phyloP scores from a whole-genome alignment of 257 asterid species.

The Mentha longifolia region DNA sequence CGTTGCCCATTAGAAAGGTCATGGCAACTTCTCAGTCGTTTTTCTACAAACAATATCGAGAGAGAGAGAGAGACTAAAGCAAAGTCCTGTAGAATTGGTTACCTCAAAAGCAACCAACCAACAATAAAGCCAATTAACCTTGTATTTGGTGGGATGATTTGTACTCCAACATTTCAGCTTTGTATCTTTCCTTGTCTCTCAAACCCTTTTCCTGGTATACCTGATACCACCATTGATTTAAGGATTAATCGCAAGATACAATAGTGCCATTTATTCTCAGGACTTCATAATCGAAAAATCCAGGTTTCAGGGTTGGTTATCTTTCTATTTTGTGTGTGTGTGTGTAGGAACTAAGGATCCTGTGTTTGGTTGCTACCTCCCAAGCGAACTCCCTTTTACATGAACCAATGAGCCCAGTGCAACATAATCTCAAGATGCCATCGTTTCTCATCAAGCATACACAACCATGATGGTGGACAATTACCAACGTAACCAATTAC shows the following conservation, averaged over 20 bases:
- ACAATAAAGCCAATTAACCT: slow-evolving; percentile 24
- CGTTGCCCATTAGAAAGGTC: slow-evolving; percentile 12
- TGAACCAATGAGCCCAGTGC: background rate
- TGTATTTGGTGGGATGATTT: slow-evolving; percentile 56
- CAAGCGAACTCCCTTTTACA: background rate
- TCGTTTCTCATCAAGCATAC: background rate
- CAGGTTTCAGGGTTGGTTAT: slow-evolving; percentile 3
- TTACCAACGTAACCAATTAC: background rate
- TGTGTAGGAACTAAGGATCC: background rate
- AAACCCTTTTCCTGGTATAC: slow-evolving; percentile 87
- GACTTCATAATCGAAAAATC: slow-evolving; percentile 7
- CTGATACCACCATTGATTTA: slow-evolving; percentile 44
- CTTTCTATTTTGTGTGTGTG: background rate
- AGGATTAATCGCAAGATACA: slow-evolving; percentile 2
- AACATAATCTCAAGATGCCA: background rate
- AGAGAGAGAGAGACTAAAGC: slow-evolving; percentile 7
- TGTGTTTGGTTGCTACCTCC: background rate
- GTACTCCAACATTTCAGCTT: slow-evolving; percentile 78
- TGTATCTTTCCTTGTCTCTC: slow-evolving; percentile 87
- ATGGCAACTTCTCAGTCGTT: slow-evolving; percentile 15
- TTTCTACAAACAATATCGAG: slow-evolving; percentile 30
- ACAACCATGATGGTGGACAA: background rate
- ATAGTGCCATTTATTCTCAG: background rate
- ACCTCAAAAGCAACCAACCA: slow-evolving; percentile 8
- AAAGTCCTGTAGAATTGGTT: slow-evolving; percentile 1